Conservation (phyloP, 768 basidiomycete species). For the Lactarius evosmus region DNA sequence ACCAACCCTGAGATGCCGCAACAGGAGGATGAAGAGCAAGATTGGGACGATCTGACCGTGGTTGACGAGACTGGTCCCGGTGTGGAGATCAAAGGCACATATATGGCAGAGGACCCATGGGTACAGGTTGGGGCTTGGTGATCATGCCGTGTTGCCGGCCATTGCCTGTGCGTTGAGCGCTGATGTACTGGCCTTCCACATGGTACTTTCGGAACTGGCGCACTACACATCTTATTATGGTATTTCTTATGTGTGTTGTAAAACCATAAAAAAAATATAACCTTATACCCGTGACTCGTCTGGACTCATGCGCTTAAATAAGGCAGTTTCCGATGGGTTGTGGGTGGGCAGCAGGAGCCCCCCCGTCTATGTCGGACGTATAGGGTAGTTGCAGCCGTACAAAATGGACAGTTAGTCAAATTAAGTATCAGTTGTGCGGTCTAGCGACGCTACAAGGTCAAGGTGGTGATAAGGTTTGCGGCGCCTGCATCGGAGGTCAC, state of each 20-base stretch:
- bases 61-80: conserved; percentile 20
- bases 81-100: conserved; percentile 10
- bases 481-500: not conserved
- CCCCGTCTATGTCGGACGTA: not conserved
- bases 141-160: not conserved
- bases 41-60: conserved; percentile 26
- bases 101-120: conserved; percentile 13
- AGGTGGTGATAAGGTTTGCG: not conserved
- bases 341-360: not conserved
- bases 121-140: conserved; percentile 18
- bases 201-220: not conserved
- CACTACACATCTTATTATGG: conserved; percentile 1
- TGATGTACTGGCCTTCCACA: not conserved
- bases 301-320: not conserved
- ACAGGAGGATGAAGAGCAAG: conserved; percentile 19
- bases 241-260: conserved; percentile 1
- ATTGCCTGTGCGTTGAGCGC: not conserved
- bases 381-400: not conserved
- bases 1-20: conserved; percentile 5
- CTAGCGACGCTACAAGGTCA: not conserved
- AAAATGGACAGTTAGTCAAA: not conserved
- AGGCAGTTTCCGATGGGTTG: not conserved
- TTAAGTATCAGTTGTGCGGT: not conserved
- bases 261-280: not conserved
- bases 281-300: not conserved